These are phyloP conservation scores for Phytophthora sp. DNA, from an alignment of 352 stramenopile genomes.

Conservation along the genomic window DNA sequence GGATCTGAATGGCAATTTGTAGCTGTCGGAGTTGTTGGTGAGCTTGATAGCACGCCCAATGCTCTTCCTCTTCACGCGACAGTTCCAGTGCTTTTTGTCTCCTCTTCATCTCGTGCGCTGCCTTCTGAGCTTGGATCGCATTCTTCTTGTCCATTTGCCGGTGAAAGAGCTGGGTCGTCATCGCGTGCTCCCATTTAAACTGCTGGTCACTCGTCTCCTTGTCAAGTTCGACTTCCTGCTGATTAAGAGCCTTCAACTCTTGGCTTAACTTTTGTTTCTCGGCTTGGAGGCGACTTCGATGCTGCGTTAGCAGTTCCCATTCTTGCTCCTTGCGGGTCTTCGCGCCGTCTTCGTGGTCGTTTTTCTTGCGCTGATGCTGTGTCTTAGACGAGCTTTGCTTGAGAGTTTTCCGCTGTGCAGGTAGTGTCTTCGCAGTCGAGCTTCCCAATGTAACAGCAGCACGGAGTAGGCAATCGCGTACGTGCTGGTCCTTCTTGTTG, in stretches of 20 bases:
- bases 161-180: slow-evolving; percentile 59
- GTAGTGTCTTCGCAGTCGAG: slow-evolving; percentile 13
- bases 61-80: slow-evolving; percentile 60
- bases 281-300: slow-evolving; percentile 37
- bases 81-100: slow-evolving; percentile 50
- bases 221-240: slow-evolving; percentile 41
- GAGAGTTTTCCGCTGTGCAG: slow-evolving; percentile 1
- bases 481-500: slow-evolving; percentile 66
- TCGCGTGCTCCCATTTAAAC: slow-evolving; percentile 49
- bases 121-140: slow-evolving; percentile 14
- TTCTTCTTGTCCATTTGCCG: slow-evolving; percentile 48
- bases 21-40: slow-evolving; percentile 67
- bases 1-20: slow-evolving; percentile 57
- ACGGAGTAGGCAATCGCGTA: slow-evolving; percentile 55
- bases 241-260: slow-evolving; percentile 32
- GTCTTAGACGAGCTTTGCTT: slow-evolving; percentile 14
- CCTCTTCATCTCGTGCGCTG: slow-evolving; percentile 45
- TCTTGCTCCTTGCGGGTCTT: slow-evolving; percentile 43
- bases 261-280: slow-evolving; percentile 45
- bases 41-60: slow-evolving; percentile 55
- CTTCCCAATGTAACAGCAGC: slow-evolving; percentile 24
- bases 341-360: slow-evolving; percentile 16
- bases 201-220: slow-evolving; percentile 41
- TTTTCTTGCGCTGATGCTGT: slow-evolving; percentile 1
- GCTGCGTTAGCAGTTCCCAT: slow-evolving; percentile 46